These are phyloP conservation scores for Teratosphaeria viscida DNA, from an alignment of 2,329 filamentous ascomycete species.

Conservation along the genomic window DNA sequence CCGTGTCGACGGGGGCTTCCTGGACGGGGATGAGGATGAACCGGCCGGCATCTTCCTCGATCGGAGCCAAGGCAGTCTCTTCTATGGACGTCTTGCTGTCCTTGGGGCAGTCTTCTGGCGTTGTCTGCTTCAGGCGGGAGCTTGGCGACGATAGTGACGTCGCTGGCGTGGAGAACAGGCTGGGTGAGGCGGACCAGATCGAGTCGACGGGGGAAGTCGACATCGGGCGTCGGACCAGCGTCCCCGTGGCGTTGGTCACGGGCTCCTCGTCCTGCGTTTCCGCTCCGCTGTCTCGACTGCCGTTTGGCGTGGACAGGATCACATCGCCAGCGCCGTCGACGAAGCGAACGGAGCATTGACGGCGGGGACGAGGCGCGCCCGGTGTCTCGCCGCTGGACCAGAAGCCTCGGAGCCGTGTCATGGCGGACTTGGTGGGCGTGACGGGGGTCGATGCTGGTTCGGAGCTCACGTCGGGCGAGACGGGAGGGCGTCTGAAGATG, in stretches of 20 bases:
- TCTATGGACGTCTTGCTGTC: conserved; percentile 15
- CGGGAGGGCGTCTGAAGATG: neutral
- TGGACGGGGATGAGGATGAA: conserved; percentile 23
- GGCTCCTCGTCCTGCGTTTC: neutral
- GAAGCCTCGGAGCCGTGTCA: neutral
- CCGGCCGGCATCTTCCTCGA: conserved; percentile 22
- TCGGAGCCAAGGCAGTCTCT: conserved; percentile 19
- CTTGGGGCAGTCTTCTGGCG: conserved; percentile 17
- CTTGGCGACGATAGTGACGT: conserved; percentile 22
- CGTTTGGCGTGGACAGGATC: neutral
- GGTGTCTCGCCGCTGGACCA: neutral
- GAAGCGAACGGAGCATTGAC: neutral
- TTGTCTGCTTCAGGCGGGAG: conserved; percentile 14
- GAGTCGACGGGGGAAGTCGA: neutral
- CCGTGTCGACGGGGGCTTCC: conserved; percentile 11
- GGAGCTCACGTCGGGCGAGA: neutral
- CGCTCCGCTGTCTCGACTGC: neutral
- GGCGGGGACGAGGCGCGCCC: neutral
- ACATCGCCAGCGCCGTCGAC: neutral
- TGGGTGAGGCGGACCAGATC: conserved; percentile 18
- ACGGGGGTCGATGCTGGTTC: neutral
- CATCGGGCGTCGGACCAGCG: neutral
- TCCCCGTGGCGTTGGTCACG: neutral
- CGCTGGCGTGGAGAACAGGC: conserved; percentile 19
- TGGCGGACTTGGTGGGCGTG: neutral